phyloP scores from a whole-genome alignment of 1,284 basidiomycete species.

The Leccinum solheimii region DNA sequence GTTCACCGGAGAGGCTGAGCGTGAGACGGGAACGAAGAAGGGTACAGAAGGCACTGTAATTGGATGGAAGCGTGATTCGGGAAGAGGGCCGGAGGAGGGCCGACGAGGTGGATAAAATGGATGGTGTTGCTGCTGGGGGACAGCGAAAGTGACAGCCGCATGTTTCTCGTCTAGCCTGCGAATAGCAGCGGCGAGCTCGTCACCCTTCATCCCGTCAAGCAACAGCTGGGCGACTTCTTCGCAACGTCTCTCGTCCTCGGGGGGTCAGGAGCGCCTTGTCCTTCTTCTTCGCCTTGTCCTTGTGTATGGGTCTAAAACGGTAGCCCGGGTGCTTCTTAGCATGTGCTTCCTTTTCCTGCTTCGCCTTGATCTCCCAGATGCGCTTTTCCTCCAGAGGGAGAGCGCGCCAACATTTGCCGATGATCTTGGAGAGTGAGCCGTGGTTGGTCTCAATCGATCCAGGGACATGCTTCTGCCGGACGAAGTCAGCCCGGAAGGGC shows the following conservation, averaged over 20 bases:
- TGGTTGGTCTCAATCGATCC: too few species aligned
- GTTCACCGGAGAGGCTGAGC: constrained; percentile 38
- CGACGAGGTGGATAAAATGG: constrained; percentile 46
- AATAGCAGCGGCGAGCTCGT: constrained; percentile 65
- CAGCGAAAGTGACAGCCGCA: constrained; percentile 3
- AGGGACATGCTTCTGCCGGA: too few species aligned
- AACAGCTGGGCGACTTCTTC: constrained; percentile 63
- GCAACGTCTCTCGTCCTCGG: constrained; percentile 53
- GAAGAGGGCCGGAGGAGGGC: constrained; percentile 66
- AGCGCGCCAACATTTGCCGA: too few species aligned
- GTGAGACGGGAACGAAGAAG: constrained; percentile 34
- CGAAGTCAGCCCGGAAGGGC: too few species aligned
- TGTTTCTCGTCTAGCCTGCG: constrained; percentile 48
- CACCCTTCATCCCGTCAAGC: constrained; percentile 57
- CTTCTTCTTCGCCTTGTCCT: constrained; percentile 11
- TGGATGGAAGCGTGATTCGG: constrained; percentile 40
- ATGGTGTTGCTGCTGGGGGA: constrained; percentile 16
- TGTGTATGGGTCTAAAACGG: too few species aligned
- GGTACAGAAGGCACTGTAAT: constrained; percentile 46
- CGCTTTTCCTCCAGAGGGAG: too few species aligned
- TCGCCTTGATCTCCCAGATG: too few species aligned
- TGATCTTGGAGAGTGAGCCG: too few species aligned
- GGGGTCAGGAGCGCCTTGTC: constrained; percentile 36
- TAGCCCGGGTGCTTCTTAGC: too few species aligned
- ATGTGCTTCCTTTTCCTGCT: too few species aligned